phyloP scores from a whole-genome alignment of 139 green algal species.

The Tetradesmus lagerheimii region DNA sequence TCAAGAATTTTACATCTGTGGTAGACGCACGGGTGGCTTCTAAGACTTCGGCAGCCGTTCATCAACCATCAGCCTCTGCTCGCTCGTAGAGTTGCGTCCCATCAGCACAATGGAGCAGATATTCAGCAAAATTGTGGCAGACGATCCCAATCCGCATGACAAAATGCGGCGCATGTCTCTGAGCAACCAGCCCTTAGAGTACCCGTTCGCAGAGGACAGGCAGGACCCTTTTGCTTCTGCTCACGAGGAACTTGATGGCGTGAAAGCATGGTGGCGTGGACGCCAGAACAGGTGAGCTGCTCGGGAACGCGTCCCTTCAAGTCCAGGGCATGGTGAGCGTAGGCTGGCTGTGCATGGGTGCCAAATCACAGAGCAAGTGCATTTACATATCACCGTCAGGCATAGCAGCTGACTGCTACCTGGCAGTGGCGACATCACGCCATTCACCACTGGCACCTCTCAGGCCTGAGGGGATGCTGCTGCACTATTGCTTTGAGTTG shows the following conservation, averaged over 20 bases:
- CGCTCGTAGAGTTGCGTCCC: background rate
- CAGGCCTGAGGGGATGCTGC: too few relatives aligned
- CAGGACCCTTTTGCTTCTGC: background rate
- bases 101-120: background rate
- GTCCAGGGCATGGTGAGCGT: background rate
- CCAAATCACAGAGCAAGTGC: too few relatives aligned
- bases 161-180: background rate
- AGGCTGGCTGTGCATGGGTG: background rate
- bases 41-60: background rate
- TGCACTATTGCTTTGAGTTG: too few relatives aligned
- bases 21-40: background rate
- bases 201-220: background rate
- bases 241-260: background rate
- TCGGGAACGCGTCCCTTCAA: background rate
- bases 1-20: too few relatives aligned
- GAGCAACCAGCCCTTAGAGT: background rate
- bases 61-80: background rate
- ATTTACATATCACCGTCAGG: too few relatives aligned
- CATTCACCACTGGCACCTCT: too few relatives aligned
- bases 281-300: constrained; percentile 18
- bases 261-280: constrained; percentile 3
- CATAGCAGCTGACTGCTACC: too few relatives aligned
- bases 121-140: background rate
- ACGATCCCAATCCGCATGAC: background rate
- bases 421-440: too few relatives aligned